These are phyloP conservation scores for Heritiera fomes DNA, from an alignment of 345 rosid genomes.

Conservation along the genomic window DNA sequence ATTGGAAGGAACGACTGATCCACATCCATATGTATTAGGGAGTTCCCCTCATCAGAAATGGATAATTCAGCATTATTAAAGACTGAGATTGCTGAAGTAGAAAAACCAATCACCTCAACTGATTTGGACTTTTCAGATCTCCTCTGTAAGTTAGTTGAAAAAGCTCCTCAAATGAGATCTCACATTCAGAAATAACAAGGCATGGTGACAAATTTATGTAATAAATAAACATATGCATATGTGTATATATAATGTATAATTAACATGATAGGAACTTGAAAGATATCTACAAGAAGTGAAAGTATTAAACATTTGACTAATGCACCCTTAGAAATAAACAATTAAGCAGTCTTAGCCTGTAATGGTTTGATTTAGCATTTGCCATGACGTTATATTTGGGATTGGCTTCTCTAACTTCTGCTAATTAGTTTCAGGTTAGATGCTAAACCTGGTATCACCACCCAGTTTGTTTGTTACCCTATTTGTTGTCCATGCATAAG, in stretches of 20 bases:
- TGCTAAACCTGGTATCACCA: background rate
- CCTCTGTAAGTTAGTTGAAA: constrained; percentile 42
- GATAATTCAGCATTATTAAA: constrained; percentile 73
- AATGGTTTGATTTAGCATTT: background rate
- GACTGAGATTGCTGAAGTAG: constrained; percentile 70
- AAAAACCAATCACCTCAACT: constrained; percentile 54
- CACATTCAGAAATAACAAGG: background rate
- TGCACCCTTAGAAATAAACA: background rate
- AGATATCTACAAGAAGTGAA: background rate
- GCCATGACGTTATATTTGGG: background rate
- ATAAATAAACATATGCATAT: background rate
- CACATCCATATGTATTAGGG: constrained; percentile 85
- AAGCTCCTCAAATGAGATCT: background rate
- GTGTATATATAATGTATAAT: too few species aligned
- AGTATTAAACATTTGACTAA: background rate
- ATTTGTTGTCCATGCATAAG: background rate
- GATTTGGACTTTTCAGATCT: constrained; percentile 46
- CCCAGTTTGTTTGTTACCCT: background rate
- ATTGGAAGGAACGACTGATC: constrained; percentile 80
- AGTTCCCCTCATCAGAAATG: constrained; percentile 47
- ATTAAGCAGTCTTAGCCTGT: background rate
- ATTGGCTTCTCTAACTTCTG: background rate
- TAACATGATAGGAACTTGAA: background rate
- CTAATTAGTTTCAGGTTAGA: background rate
- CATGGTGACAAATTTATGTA: background rate